Base-by-base conservation (phyloP, 108 stramenopile genomes). In the Cyclotella baltica region DNA sequence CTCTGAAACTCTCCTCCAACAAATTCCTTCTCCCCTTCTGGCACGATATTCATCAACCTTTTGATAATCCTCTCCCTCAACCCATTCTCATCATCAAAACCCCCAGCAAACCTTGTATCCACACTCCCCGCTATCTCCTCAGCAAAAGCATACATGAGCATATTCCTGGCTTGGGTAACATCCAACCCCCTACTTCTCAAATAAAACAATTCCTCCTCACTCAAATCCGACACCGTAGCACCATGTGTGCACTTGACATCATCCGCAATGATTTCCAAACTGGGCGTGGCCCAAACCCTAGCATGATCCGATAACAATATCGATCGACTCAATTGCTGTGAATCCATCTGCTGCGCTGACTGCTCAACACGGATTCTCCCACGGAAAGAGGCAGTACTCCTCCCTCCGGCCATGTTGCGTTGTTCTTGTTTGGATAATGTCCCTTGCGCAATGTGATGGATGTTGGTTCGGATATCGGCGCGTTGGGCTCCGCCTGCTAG, bases 221-320 rank as follows among this genome's bases (percentile, higher is more conserved):
- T 88, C 72, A 98, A 82, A 86, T 98, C 98, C 20, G 93, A 92
- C 59, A 98, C 88, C 16, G 98, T 97, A n/a, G 97, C 94, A 20
- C 98, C 98, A 80, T 98, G 98, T 19, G 94, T 91, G 80, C 98
- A 98, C 73, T 88, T 80, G 18, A 98, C 96, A 86, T 98, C 95
- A 76, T 97, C 96, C 11, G 98, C 96, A 79, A 96, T 92, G 64
- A 98, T 97, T 72, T 97, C 96, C 72, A 98, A 83, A 34, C 91
- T 89, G 23, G 98, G 98, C 29, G 95, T 93, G n/a, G 93, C 81
- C 91, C 92, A 92, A 38, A 96, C 89, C 31, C 92, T 72, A 3
- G 86, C 90, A 70, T 87, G 83, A 69, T 98, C 96, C 57, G 85
- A 90, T 81, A 98, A 72, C 28, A 97, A 75, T 23, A 98, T 89